Evolutionary conservation across 371 early-diverging fungal genomes (phyloP).

Genomic region (Encephalitozoon cuniculi): DNA sequence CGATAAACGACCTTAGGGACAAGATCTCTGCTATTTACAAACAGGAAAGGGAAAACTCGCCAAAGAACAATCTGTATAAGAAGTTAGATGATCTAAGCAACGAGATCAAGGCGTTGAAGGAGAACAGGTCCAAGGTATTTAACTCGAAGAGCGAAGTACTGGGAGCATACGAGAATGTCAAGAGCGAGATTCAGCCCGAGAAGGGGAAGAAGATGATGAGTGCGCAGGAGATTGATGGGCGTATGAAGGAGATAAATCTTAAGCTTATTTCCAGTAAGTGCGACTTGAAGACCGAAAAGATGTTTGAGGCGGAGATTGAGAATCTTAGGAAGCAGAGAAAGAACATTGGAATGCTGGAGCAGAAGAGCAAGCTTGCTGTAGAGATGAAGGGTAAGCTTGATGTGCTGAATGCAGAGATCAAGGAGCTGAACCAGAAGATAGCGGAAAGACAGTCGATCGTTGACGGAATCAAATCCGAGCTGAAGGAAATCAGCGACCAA

Average conservation of each 20-base stretch:
- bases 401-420: constrained; percentile 6
- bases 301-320: constrained; percentile 35
- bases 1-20: not conserved
- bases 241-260: constrained; percentile 43
- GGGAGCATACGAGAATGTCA: constrained; percentile 19
- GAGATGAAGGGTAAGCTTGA: constrained; percentile 24
- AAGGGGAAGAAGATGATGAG: constrained; percentile 12
- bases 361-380: constrained; percentile 21
- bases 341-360: constrained; percentile 31
- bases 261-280: constrained; percentile 30
- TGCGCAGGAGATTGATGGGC: constrained; percentile 37
- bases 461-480: constrained; percentile 26
- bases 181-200: constrained; percentile 7
- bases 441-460: not conserved
- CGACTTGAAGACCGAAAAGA: constrained; percentile 37
- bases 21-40: constrained; percentile 21
- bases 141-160: not conserved
- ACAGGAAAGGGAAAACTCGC: constrained; percentile 12
- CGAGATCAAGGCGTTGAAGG: not conserved
- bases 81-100: not conserved
- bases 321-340: constrained; percentile 36
- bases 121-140: not conserved
- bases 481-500: constrained; percentile 9
- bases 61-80: not conserved
- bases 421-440: constrained; percentile 6